Evolutionary conservation across 1,284 basidiomycete genomes (phyloP).

Genomic region (Wallemia ichthyophaga): DNA sequence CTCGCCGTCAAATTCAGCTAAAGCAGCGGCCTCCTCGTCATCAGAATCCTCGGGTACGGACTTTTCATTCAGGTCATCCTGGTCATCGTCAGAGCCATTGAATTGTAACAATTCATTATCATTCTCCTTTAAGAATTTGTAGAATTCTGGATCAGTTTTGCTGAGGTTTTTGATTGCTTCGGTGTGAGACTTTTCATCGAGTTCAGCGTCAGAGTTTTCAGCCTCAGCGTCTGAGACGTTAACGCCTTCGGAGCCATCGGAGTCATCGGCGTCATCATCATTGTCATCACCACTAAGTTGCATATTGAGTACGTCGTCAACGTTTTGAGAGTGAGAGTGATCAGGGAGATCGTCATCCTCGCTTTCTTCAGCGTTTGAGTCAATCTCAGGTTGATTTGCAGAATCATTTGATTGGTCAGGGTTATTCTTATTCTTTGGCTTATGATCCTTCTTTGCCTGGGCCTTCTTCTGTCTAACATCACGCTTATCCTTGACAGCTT

Average conservation of each 20-base stretch:
- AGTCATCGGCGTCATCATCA: constrained; percentile 32
- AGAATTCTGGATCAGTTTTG: constrained; percentile 93
- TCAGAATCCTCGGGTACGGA: constrained; percentile 15
- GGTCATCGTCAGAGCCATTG: constrained; percentile 10
- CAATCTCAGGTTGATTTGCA: constrained; percentile 18
- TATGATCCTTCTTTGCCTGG: constrained; percentile 18
- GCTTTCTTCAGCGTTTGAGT: constrained; percentile 21
- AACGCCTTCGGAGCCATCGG: too few relatives aligned
- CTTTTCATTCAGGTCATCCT: constrained; percentile 16
- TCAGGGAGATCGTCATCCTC: constrained; percentile 19
- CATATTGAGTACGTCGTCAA: constrained; percentile 18
- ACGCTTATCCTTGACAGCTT: constrained; percentile 39
- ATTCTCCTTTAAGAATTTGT: constrained; percentile 88
- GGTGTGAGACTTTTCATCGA: constrained; percentile 22
- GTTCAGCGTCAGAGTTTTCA: constrained; percentile 1
- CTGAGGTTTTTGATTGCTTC: constrained; percentile 63
- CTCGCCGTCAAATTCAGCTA: constrained; percentile 23
- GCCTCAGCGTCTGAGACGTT: constrained; percentile 7
- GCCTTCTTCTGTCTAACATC: constrained; percentile 22
- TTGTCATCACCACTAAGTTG: constrained; percentile 44
- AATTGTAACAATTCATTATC: constrained; percentile 69
- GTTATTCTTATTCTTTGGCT: constrained; percentile 8
- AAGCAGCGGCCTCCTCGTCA: constrained; percentile 18
- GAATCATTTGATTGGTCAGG: constrained; percentile 3
- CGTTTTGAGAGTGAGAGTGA: too few relatives aligned